phyloP scores from a whole-genome alignment of 768 basidiomycete species.

The Panaeolus cyanescens region DNA sequence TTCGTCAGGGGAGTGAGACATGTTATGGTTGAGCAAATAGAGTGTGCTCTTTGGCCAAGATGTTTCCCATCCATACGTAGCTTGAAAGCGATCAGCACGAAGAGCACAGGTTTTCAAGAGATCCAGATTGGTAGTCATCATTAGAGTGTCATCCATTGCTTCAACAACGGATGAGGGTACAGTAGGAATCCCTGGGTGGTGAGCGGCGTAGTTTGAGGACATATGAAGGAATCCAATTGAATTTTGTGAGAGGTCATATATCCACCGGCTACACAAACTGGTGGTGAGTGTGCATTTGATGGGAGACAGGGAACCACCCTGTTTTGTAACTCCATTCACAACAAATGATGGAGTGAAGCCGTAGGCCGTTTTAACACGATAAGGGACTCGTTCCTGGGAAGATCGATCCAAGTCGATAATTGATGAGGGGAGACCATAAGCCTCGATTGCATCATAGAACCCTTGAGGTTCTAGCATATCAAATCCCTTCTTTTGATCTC shows the following conservation, averaged over 20 bases:
- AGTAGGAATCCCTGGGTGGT: conserved; percentile 13
- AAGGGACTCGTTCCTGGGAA: conserved; percentile 18
- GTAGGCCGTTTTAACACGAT: conserved; percentile 22
- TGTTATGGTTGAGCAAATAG: conserved; percentile 7
- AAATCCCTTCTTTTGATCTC: conserved; percentile 35
- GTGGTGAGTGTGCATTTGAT: conserved; percentile 29
- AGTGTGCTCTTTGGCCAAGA: conserved; percentile 17
- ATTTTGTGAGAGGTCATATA: conserved; percentile 13
- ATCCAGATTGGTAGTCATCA: conserved; percentile 11
- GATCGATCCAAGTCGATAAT: conserved; percentile 25
- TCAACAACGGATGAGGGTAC: conserved; percentile 21
- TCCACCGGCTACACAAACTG: conserved; percentile 18
- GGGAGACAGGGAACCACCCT: conserved; percentile 24
- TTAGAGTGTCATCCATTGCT: conserved; percentile 23
- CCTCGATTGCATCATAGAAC: conserved; percentile 27
- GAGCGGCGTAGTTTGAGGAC: neutral
- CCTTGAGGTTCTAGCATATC: conserved; percentile 26
- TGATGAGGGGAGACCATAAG: conserved; percentile 22
- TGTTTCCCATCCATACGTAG: conserved; percentile 15
- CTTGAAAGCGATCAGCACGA: conserved; percentile 17
- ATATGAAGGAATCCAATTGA: conserved; percentile 7
- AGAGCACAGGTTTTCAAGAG: conserved; percentile 7
- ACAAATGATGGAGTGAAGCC: conserved; percentile 20
- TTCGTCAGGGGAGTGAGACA: neutral
- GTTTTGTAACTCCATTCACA: conserved; percentile 21